phyloP scores from a whole-genome alignment of 139 green algal species.

The Mychonastes homosphaera region DNA sequence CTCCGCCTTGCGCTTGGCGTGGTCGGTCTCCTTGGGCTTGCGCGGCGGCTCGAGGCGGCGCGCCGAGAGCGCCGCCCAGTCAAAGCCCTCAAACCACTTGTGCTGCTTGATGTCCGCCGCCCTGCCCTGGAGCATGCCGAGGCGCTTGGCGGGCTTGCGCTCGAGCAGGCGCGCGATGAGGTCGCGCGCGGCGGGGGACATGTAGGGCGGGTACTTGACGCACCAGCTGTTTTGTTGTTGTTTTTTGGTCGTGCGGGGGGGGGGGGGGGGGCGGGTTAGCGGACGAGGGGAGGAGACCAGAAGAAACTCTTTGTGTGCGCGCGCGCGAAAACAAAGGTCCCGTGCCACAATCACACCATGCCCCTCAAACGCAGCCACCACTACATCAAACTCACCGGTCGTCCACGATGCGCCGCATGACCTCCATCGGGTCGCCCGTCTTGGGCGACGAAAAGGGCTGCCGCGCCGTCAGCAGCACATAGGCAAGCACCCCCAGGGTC shows the following conservation, averaged over 20 bases:
- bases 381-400: too few relatives aligned
- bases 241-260: too few relatives aligned
- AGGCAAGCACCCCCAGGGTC: constrained; percentile 89
- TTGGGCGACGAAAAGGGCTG: constrained; percentile 87
- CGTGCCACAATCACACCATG: too few relatives aligned
- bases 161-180: constrained; percentile 77
- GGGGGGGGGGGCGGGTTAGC: too few relatives aligned
- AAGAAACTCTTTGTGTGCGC: too few relatives aligned
- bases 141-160: constrained; percentile 71
- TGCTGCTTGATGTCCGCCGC: constrained; percentile 79
- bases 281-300: too few relatives aligned
- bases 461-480: constrained; percentile 89
- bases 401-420: constrained; percentile 94
- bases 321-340: too few relatives aligned
- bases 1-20: constrained; percentile 58
- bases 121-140: constrained; percentile 72
- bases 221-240: too few relatives aligned
- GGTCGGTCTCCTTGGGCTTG: constrained; percentile 58
- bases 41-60: constrained; percentile 63
- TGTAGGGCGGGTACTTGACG: constrained; percentile 71
- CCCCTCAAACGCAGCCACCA: too few relatives aligned
- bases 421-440: constrained; percentile 58
- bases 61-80: constrained; percentile 74
- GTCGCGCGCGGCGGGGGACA: constrained; percentile 37
- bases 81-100: constrained; percentile 84